These are phyloP conservation scores for Leptomonas pyrrhocoris DNA, from an alignment of 208 protist genomes.

Conservation along the genomic window DNA sequence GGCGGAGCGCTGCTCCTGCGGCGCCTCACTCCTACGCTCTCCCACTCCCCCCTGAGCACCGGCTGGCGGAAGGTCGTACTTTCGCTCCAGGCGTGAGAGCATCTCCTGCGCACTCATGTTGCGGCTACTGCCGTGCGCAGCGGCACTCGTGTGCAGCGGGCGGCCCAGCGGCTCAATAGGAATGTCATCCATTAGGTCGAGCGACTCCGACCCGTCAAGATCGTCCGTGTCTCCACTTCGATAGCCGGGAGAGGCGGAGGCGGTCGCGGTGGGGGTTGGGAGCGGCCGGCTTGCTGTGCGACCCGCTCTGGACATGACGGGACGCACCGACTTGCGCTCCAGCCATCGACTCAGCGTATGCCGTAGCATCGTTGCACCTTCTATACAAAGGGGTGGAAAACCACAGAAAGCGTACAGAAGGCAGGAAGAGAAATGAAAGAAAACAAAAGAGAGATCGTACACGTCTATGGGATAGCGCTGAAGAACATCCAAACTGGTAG, in stretches of 20 bases:
- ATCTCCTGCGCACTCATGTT: constrained; percentile 5
- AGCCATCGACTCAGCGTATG: constrained; percentile 35
- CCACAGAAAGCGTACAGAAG: background rate
- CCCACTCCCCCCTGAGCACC: background rate
- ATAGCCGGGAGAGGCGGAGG: constrained; percentile 13
- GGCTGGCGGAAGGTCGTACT: constrained; percentile 5
- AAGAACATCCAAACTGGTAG: background rate
- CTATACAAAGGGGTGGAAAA: background rate
- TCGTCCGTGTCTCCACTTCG: constrained; percentile 24
- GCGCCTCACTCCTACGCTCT: background rate
- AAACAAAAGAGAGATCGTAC: background rate
- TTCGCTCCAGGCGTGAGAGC: constrained; percentile 10
- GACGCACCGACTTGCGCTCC: constrained; percentile 26
- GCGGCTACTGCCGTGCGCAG: background rate
- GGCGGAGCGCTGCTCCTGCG: background rate
- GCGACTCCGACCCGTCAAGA: constrained; percentile 2
- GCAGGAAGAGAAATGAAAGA: background rate
- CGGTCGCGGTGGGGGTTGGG: background rate
- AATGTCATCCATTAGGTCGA: constrained; percentile 23
- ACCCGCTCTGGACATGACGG: constrained; percentile 36
- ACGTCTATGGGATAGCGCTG: background rate
- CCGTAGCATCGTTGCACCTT: constrained; percentile 20
- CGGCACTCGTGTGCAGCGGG: background rate
- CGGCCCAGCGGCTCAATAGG: constrained; percentile 6
- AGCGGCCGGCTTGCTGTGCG: background rate